A percentile compares a stretch with the other conserved stretches of the same genome.
phyloP scores from a whole-genome alignment of 2,329 filamentous ascomycete genomes.

The Xylariaceae sp. region DNA sequence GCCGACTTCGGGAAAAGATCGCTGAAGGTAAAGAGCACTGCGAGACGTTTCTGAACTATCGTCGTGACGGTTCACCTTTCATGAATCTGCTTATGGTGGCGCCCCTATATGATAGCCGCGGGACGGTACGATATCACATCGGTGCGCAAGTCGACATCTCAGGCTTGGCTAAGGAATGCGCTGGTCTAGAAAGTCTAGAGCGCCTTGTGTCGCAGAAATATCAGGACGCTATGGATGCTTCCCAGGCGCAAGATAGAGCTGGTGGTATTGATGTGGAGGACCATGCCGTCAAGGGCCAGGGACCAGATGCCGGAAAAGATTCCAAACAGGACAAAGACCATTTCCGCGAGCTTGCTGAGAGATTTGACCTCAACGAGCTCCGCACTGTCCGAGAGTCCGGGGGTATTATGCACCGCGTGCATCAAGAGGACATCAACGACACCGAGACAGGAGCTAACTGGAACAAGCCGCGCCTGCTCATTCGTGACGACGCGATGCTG shows the following conservation, averaged over 20 bases:
- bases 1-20: constrained; percentile 58
- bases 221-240: not conserved
- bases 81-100: constrained; percentile 75
- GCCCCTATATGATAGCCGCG: constrained; percentile 64
- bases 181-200: constrained; percentile 59
- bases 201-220: constrained; percentile 34
- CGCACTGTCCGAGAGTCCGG: constrained; percentile 59
- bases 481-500: constrained; percentile 31
- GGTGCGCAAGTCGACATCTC: constrained; percentile 71
- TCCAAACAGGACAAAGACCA: constrained; percentile 43
- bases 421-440: constrained; percentile 40
- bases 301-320: too few relatives aligned
- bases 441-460: constrained; percentile 33
- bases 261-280: constrained; percentile 1
- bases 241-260: not conserved
- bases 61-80: constrained; percentile 71
- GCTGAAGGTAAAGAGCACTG: constrained; percentile 63
- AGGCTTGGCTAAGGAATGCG: constrained; percentile 61
- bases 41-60: constrained; percentile 73
- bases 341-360: constrained; percentile 62
- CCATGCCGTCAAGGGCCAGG: not conserved
- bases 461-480: constrained; percentile 37
- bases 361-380: constrained; percentile 65
- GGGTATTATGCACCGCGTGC: constrained; percentile 54
- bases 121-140: constrained; percentile 62